phyloP scores from a whole-genome alignment of 495 filamentous ascomycete species.

The Penicillium robsamsonii region DNA sequence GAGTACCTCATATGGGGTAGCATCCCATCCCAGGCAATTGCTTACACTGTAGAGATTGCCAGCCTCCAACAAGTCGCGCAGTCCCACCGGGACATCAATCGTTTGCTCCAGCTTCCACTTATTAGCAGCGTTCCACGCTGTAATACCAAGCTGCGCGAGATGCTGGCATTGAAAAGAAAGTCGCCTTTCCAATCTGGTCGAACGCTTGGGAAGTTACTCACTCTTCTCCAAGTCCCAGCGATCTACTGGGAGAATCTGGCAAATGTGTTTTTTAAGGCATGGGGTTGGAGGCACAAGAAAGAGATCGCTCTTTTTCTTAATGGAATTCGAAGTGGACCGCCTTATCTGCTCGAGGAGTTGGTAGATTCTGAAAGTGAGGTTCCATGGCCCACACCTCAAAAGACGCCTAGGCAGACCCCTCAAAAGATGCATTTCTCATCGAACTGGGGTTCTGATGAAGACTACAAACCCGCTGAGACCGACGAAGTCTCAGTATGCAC shows the following conservation, averaged over 20 bases:
- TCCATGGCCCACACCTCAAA: not conserved
- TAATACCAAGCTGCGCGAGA: not conserved
- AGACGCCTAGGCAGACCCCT: too few species aligned
- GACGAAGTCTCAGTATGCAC: not conserved
- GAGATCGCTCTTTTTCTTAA: not conserved
- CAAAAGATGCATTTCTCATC: not conserved
- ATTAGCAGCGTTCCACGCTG: not conserved
- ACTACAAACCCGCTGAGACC: not conserved
- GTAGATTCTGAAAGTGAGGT: not conserved
- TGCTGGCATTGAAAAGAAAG: not conserved
- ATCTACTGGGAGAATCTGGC: not conserved
- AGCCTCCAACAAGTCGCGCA: constrained; percentile 20
- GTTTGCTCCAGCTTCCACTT: constrained; percentile 25
- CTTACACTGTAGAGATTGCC: constrained; percentile 25
- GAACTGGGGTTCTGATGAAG: not conserved
- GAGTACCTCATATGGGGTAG: constrained; percentile 39
- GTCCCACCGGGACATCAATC: constrained; percentile 17
- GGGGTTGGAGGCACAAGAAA: not conserved
- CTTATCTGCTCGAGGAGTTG: not conserved
- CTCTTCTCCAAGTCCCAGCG: not conserved
- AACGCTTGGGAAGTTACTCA: not conserved
- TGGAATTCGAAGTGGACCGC: not conserved
- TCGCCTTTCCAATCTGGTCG: not conserved
- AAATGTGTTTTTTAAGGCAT: not conserved
- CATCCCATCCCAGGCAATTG: constrained; percentile 26